phyloP scores from a whole-genome alignment of 345 rosid species.

The Turnera subulata region DNA sequence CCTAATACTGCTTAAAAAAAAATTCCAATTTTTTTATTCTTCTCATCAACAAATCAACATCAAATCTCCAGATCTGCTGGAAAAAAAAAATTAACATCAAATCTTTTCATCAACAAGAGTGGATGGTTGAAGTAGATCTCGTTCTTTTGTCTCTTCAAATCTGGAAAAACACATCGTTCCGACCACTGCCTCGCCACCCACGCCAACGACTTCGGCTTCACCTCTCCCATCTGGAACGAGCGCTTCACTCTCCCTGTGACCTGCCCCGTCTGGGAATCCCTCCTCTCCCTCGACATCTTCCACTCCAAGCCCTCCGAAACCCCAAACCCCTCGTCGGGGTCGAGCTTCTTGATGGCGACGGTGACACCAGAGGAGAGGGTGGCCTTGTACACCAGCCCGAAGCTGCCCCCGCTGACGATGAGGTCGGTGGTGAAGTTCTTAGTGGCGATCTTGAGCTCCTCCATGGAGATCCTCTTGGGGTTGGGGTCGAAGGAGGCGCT shows the following conservation, averaged over 20 bases:
- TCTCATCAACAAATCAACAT: no score
- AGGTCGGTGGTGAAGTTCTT: slow-evolving; percentile 59
- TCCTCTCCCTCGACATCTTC: slow-evolving; percentile 20
- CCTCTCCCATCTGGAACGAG: slow-evolving; percentile 24
- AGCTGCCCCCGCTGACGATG: slow-evolving; percentile 86
- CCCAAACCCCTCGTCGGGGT: slow-evolving; percentile 41
- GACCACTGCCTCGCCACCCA: slow-evolving; percentile 15
- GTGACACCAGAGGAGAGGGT: slow-evolving; percentile 44
- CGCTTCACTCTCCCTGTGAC: slow-evolving; percentile 21
- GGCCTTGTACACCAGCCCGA: slow-evolving; percentile 78
- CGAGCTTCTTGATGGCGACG: slow-evolving; percentile 82
- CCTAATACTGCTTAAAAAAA: no score
- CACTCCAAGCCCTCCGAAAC: slow-evolving; percentile 24
- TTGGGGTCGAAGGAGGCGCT: slow-evolving; percentile 61
- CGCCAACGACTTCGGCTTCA: slow-evolving; percentile 17
- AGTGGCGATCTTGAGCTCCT: slow-evolving; percentile 55
- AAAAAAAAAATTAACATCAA: no score
- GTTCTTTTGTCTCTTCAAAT: no score
- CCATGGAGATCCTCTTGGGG: slow-evolving; percentile 55
- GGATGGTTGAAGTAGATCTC: no score
- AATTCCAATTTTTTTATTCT: no score
- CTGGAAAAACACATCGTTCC: no score
- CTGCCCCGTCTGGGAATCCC: slow-evolving; percentile 17
- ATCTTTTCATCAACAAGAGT: no score
- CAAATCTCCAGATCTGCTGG: no score